Base-by-base conservation (phyloP, 805 yeast genomes). In the Hanseniaspora singularis region DNA sequence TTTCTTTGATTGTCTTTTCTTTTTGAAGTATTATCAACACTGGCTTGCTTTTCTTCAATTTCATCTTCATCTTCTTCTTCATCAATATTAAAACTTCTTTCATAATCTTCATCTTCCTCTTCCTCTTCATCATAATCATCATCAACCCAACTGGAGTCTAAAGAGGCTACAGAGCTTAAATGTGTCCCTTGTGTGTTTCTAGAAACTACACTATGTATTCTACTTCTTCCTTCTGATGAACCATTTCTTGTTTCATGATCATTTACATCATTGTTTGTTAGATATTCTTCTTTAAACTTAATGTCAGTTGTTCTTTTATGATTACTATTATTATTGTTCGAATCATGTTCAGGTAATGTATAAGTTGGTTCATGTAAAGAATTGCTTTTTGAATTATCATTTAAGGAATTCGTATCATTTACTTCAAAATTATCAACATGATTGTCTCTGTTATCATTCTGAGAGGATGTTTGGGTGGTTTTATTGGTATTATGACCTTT, bases 21-120 rank as follows among this genome's bases (percentile, higher is more conserved):
- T 18, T 7, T 26, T 38, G 5, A 3, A 26, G 19, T 7, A 8
- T 26, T 26, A 11, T 26, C 28, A 26, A 11, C 28, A 26, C 15
- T 30, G 27, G 31, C 15, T 37, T n/a, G 18, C 36, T 22, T 27
- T 16, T 36, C 15, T 12, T 32, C 34, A 14, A 38, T 46, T 18
- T 48, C 53, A 22, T 47, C 56, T 32, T 50, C 54, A n/a, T 49
- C 54, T 12, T 51, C 53, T 15, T 49, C 53, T 14, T 49, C 53
- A 16, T 46, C 49, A 32, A 38, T 47, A 37, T 38, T 42, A 19
- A 37, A 24, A 4, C 38, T 40, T 23, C 49, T 20, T 33, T 49
- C 44, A 20, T 45, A 46, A 28, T 50, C 51, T 2, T 37, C 51
- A 3, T 51, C 55, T 8, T 39, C 40, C n/a, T 47, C 50, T 9